Conservation (phyloP, 768 basidiomycete species). For the Rhizopogon roseolus region DNA sequence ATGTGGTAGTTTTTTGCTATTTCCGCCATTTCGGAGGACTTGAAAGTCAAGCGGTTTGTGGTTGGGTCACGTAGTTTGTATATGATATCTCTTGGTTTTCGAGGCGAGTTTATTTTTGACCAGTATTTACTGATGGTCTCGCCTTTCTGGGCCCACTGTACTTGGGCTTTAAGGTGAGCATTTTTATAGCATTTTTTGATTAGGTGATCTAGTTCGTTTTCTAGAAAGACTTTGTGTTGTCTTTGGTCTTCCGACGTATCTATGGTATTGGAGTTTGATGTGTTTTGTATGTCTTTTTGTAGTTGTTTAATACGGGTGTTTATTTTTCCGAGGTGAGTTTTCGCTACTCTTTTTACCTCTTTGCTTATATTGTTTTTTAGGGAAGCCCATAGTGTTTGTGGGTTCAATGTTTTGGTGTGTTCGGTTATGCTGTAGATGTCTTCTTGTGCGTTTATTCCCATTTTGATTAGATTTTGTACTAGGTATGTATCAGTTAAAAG, state of each 20-base stretch:
- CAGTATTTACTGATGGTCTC: constrained; percentile 19
- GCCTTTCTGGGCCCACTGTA: neutral
- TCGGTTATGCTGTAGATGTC: no score
- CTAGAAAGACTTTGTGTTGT: neutral
- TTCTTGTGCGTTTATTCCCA: no score
- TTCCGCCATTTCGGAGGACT: constrained; percentile 27
- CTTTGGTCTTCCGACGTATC: neutral
- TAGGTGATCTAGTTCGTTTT: constrained; percentile 1
- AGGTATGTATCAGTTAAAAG: neutral
- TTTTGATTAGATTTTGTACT: no score
- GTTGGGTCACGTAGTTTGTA: constrained; percentile 2
- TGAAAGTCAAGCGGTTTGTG: neutral
- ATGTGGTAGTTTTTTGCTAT: constrained; percentile 10
- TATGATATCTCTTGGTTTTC: constrained; percentile 14
- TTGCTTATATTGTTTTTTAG: constrained; percentile 2
- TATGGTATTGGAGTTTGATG: neutral
- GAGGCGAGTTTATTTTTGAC: constrained; percentile 4
- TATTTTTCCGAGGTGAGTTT: neutral
- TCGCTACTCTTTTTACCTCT: neutral
- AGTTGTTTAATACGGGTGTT: neutral
- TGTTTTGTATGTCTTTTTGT: neutral
- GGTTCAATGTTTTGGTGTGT: neutral
- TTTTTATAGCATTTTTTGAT: constrained; percentile 1
- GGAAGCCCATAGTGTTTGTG: constrained; percentile 5
- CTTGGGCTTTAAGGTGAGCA: neutral